phyloP scores from a whole-genome alignment of 768 basidiomycete genomes.

The Termitomyces sp. region DNA sequence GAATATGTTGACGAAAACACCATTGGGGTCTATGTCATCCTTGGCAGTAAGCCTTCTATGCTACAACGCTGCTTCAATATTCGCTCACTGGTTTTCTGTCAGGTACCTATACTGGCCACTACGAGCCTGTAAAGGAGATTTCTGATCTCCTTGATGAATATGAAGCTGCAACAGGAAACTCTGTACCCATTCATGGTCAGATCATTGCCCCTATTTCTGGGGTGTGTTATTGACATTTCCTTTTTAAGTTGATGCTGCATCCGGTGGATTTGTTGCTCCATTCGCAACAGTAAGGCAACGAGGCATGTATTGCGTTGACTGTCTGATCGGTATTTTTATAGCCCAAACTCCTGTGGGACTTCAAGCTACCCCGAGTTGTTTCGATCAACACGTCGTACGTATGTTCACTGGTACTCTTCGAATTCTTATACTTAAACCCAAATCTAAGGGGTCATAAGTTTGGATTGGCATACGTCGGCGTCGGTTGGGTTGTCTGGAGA shows the following conservation, averaged over 20 bases:
- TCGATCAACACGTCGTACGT: constrained; percentile 55
- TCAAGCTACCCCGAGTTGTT: constrained; percentile 56
- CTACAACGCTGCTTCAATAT: constrained; percentile 38
- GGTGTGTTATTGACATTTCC: constrained; percentile 35
- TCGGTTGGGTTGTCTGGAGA: constrained; percentile 68
- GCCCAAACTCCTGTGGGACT: constrained; percentile 60
- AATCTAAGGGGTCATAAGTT: constrained; percentile 58
- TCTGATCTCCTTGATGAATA: constrained; percentile 64
- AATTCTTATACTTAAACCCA: not conserved
- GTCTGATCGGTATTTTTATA: constrained; percentile 15
- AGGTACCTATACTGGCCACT: constrained; percentile 62
- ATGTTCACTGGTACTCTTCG: not conserved
- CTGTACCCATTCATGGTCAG: constrained; percentile 68
- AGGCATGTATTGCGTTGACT: constrained; percentile 21
- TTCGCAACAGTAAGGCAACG: constrained; percentile 36
- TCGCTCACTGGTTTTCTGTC: not conserved
- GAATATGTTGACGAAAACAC: constrained; percentile 70
- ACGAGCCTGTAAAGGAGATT: constrained; percentile 85
- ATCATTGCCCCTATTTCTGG: constrained; percentile 24
- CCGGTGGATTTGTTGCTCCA: constrained; percentile 63
- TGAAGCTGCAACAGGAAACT: constrained; percentile 52
- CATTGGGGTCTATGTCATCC: constrained; percentile 60
- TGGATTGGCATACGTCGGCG: constrained; percentile 48
- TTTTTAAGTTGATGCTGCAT: constrained; percentile 53
- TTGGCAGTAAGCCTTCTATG: constrained; percentile 27